Percentiles rank a stretch among this genome's conserved stretches.
Conservation (phyloP, 192 early-diverging fungal species). For the Podila epicladia region DNA sequence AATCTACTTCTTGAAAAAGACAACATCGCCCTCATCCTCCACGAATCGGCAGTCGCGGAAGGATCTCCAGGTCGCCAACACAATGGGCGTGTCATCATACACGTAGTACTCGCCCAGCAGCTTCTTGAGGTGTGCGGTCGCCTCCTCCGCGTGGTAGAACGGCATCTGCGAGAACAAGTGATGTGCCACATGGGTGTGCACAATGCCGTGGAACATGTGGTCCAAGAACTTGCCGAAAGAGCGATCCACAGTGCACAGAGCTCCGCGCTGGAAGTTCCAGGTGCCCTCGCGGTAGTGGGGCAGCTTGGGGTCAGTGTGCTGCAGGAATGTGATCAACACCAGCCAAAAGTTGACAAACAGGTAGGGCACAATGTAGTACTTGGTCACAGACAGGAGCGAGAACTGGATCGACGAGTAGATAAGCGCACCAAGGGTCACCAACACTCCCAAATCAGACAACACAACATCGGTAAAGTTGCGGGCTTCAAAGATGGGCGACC, state of each 20-base stretch:
- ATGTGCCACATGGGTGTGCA: constrained; percentile 94
- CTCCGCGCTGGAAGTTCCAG: constrained; percentile 95
- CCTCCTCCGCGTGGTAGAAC: constrained; percentile 92
- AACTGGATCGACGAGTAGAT: constrained; percentile 60
- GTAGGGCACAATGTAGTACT: constrained; percentile 94
- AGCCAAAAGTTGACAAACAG: constrained; percentile 95
- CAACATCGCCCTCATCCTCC: constrained; percentile 88
- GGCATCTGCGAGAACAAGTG: constrained; percentile 99
- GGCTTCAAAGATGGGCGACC: constrained; percentile 80
- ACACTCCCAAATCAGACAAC: constrained; percentile 79
- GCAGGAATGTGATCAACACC: constrained; percentile 94
- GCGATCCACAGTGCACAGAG: constrained; percentile 89
- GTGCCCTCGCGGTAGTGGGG: constrained; percentile 88
- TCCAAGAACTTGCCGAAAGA: constrained; percentile 89
- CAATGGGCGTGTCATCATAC: constrained; percentile 77
- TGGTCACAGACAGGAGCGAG: constrained; percentile 69
- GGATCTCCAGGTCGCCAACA: constrained; percentile 73
- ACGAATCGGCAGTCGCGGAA: constrained; percentile 85
- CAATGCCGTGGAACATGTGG: constrained; percentile 81
- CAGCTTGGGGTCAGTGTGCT: constrained; percentile 89
- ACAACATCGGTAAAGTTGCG: constrained; percentile 77
- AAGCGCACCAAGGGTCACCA: constrained; percentile 62
- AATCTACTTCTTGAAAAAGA: constrained; percentile 68
- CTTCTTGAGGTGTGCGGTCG: constrained; percentile 84
- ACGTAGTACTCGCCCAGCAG: constrained; percentile 85